Evolutionary conservation across 2,329 filamentous ascomycete genomes (phyloP), one percentile per base, ranked within the genome.

Genomic region (Aureobasidium leucospermi): DNA sequence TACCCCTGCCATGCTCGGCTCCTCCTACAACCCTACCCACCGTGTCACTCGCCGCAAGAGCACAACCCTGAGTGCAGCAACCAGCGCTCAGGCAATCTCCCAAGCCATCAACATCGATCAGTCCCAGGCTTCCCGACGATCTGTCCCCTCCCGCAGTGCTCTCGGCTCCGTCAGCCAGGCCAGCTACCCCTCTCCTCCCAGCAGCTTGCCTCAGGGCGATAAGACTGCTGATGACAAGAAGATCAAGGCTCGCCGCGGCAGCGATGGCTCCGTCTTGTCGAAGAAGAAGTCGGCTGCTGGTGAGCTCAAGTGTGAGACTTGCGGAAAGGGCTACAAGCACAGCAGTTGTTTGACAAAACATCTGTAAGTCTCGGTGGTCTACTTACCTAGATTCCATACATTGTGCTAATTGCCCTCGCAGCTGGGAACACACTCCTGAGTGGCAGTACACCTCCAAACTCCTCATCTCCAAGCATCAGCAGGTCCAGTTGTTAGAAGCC

Each of bases 271-370:
- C 66, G 85, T 88, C 67, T 80, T 93, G 63, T 79, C 81, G 68
- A 86, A 88, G 67, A 89, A 93, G 79, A 92, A 90, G 78, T 83
- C 84, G 75, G 88, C 85, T 77, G 84, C 86, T 70, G 85, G 86
- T 70, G 93, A 97, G 75, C 85, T 99, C 73, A 90, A 89, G 76
- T 99, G 94, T 80, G 90, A 96, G 73, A 93, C 92, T 77, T 99
- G 94, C 81, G 93, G 93, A 76, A 99, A 99, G 83, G 91, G 91
- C 78, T 99, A 99, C 85, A 99, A 99, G 86, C 94, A 99, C 83
- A 96, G 92, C 85, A 97, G 94, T 81, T 99, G 94, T 85, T 85
- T 99, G 81, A 95, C 90, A 75, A 99, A 97, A 85, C 94, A 99
- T 86, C 88, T 96, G 94, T 97, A 86, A 85, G 94, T 96, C 82